Percentiles rank a stretch among this genome's conserved stretches.
phyloP scores from a whole-genome alignment of 352 stramenopile species.

The Phytophthora niederhauseri region DNA sequence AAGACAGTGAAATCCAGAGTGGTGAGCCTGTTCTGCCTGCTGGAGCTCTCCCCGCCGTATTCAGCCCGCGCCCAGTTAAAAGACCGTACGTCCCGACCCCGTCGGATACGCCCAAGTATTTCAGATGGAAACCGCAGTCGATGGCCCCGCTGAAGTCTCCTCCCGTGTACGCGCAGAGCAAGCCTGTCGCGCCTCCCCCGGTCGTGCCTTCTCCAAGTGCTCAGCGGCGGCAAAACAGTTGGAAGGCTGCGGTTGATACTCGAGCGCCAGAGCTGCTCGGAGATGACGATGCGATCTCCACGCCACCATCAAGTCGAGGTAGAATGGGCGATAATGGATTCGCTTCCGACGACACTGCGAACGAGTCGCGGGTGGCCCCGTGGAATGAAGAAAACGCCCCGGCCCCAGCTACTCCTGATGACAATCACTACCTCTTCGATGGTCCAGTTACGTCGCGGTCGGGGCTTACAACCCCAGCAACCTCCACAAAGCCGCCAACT shows the following conservation, averaged over 20 bases:
- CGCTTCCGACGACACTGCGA: not conserved
- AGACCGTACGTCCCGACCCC: constrained; percentile 42
- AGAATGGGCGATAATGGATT: not conserved
- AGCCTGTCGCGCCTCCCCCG: constrained; percentile 8
- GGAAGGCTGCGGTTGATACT: constrained; percentile 10
- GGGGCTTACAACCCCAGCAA: constrained; percentile 17
- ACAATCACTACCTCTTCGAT: constrained; percentile 37
- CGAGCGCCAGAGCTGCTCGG: constrained; percentile 3
- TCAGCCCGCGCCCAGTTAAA: constrained; percentile 50
- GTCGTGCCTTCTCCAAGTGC: constrained; percentile 28
- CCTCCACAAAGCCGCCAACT: not conserved
- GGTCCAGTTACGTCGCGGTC: constrained; percentile 21
- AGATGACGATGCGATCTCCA: constrained; percentile 1
- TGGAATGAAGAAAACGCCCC: constrained; percentile 21
- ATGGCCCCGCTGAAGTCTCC: constrained; percentile 16
- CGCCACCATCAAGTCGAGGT: constrained; percentile 11
- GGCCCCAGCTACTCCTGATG: constrained; percentile 19
- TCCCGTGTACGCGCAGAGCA: constrained; percentile 7
- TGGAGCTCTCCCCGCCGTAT: constrained; percentile 60
- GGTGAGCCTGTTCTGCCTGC: constrained; percentile 28
- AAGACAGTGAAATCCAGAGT: not conserved
- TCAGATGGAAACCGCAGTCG: constrained; percentile 57
- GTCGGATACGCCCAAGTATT: constrained; percentile 64
- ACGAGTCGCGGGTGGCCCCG: constrained; percentile 18
- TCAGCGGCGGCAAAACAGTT: constrained; percentile 31